These are phyloP conservation scores for Hordeum pubiflorum DNA, from an alignment of 202 grass and related monocot genomes.

Conservation along the genomic window DNA sequence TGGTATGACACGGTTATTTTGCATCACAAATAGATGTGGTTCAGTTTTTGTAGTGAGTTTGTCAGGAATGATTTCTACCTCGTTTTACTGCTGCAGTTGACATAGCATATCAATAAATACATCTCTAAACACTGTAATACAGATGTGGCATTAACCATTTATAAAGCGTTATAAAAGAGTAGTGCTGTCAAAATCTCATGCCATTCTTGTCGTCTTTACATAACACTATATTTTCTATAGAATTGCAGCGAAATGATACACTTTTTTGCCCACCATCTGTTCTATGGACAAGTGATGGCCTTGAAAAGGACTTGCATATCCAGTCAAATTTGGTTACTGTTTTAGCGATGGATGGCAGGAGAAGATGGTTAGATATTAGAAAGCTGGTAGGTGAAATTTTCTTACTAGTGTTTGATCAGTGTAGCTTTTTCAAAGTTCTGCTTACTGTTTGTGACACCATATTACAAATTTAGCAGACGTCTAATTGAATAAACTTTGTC, in stretches of 20 bases:
- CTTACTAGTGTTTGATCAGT: slow-evolving; percentile 12
- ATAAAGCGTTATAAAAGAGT: slow-evolving; percentile 8
- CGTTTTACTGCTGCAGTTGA: neutral
- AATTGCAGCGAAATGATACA: slow-evolving; percentile 39
- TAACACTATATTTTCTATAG: slow-evolving; percentile 42
- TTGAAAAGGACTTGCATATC: slow-evolving; percentile 91
- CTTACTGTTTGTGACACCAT: neutral
- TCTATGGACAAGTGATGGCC: slow-evolving; percentile 70
- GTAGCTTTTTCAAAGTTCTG: neutral
- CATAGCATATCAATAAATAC: neutral
- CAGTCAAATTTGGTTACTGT: slow-evolving; percentile 74
- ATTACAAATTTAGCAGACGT: neutral
- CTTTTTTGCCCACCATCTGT: slow-evolving; percentile 67
- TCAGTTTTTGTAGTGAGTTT: neutral
- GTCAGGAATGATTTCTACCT: neutral
- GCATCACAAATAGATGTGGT: neutral
- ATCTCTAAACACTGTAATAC: neutral
- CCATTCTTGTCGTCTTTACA: slow-evolving; percentile 1
- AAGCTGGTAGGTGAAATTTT: slow-evolving; percentile 60
- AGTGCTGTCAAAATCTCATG: neutral
- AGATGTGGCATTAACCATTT: neutral
- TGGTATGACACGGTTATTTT: slow-evolving; percentile 5
- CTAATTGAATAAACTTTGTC: slow-evolving; percentile 16
- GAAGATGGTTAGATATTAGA: slow-evolving; percentile 94
- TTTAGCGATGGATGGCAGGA: slow-evolving; percentile 93